Evolutionary conservation across 352 stramenopile genomes (phyloP).

Genomic region (Plasmopara viticola): DNA sequence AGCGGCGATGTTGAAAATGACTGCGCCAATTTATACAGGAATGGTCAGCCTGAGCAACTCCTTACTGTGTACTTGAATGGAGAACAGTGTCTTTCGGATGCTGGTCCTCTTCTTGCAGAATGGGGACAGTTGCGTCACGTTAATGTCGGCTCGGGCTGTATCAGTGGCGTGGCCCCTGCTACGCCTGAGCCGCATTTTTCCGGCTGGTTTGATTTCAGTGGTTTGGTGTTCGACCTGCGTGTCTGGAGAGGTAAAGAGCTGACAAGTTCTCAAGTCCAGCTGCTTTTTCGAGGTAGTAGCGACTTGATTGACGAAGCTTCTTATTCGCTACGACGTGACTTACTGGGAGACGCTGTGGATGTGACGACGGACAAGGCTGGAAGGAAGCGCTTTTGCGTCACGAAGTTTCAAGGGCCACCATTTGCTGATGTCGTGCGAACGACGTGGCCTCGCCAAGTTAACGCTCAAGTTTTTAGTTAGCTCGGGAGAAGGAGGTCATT

Average conservation of each 20-base stretch:
- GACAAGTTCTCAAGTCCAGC: slow-evolving; percentile 39
- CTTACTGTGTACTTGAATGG: slow-evolving; percentile 58
- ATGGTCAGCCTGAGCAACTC: slow-evolving; percentile 22
- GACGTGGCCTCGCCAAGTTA: slow-evolving; percentile 52
- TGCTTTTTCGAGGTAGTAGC: slow-evolving; percentile 51
- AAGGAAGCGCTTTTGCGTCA: slow-evolving; percentile 10
- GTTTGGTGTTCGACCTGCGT: slow-evolving; percentile 48
- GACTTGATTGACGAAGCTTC: slow-evolving; percentile 46
- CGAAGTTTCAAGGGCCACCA: slow-evolving; percentile 21
- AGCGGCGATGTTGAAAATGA: slow-evolving; percentile 19
- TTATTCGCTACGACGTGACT: slow-evolving; percentile 46
- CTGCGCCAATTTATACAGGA: slow-evolving; percentile 16
- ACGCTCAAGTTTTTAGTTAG: slow-evolving; percentile 54
- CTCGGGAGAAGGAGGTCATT: too few species aligned
- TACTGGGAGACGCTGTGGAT: slow-evolving; percentile 13
- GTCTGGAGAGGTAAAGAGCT: slow-evolving; percentile 48
- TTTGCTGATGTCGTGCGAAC: slow-evolving; percentile 43
- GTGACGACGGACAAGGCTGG: slow-evolving; percentile 1
- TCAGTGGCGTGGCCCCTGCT: slow-evolving; percentile 39
- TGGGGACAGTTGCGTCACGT: slow-evolving; percentile 42
- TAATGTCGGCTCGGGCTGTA: slow-evolving; percentile 60
- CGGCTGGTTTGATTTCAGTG: slow-evolving; percentile 69
- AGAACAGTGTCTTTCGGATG: slow-evolving; percentile 35
- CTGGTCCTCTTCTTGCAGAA: slow-evolving; percentile 35
- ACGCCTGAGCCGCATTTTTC: slow-evolving; percentile 55